A percentile compares a stretch with the other conserved stretches of the same genome.
These are phyloP conservation scores for Suhomyces sp. DNA, from an alignment of 805 yeast species.

Conservation along the genomic window DNA sequence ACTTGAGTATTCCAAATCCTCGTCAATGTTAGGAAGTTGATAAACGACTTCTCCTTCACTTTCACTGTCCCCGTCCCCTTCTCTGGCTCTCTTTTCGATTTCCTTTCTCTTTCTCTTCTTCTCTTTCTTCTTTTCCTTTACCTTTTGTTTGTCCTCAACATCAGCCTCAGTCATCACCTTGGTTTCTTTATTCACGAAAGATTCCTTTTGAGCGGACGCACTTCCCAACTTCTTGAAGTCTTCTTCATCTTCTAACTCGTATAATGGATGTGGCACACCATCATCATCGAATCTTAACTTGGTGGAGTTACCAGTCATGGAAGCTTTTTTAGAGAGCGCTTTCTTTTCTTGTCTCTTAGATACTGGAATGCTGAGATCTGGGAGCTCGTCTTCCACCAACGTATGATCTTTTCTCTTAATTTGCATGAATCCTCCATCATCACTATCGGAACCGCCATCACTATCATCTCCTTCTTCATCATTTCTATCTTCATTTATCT, in stretches of 20 bases:
- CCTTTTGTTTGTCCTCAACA: constrained; percentile 71
- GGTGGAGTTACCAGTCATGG: constrained; percentile 64
- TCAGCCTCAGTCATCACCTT: constrained; percentile 72
- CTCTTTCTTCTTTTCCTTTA: constrained; percentile 75
- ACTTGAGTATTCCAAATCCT: constrained; percentile 41
- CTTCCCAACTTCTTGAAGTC: constrained; percentile 77
- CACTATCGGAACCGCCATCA: constrained; percentile 40
- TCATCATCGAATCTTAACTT: constrained; percentile 91
- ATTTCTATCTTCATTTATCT: constrained; percentile 21
- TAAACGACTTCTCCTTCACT: constrained; percentile 33
- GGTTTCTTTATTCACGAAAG: constrained; percentile 66
- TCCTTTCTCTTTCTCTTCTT: constrained; percentile 89
- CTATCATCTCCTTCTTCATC: constrained; percentile 39
- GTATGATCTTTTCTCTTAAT: constrained; percentile 79
- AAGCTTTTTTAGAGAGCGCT: constrained; percentile 81
- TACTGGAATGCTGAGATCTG: constrained; percentile 59
- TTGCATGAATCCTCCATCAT: constrained; percentile 78
- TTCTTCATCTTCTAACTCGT: constrained; percentile 87
- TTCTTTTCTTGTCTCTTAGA: constrained; percentile 84
- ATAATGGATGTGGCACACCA: constrained; percentile 86
- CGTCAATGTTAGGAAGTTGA: constrained; percentile 48
- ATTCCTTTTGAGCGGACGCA: constrained; percentile 63
- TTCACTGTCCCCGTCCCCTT: constrained; percentile 37
- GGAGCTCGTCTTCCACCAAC: constrained; percentile 61
- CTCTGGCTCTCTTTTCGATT: constrained; percentile 55